A percentile compares a stretch with the other conserved stretches of the same genome.
Evolutionary conservation across 2,329 filamentous ascomycete genomes (phyloP).

Genomic region (Chalara sp.): DNA sequence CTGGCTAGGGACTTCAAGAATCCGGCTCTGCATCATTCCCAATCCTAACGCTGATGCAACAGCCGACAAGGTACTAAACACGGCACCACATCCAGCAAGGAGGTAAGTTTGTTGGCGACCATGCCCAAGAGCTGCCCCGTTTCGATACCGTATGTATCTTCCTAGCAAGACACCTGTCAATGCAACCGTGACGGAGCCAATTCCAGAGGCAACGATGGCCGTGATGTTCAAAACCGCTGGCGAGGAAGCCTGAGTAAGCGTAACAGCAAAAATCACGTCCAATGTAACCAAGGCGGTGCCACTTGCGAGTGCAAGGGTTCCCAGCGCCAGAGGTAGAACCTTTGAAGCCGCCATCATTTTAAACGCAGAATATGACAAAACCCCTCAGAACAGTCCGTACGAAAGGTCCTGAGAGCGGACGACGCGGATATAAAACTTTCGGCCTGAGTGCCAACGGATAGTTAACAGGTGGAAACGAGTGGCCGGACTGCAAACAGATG

Average conservation of each 20-base stretch:
- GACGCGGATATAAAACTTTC: too few species aligned
- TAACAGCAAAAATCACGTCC: conserved; percentile 23
- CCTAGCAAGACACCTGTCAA: conserved; percentile 19
- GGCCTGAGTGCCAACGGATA: too few species aligned
- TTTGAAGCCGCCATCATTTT: conserved; percentile 16
- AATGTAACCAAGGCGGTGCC: conserved; percentile 21
- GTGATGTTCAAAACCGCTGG: conserved; percentile 9
- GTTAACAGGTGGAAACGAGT: too few species aligned
- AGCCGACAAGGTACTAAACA: conserved; percentile 19
- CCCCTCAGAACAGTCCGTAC: too few species aligned
- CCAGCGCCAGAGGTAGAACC: conserved; percentile 19
- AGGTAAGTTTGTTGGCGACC: conserved; percentile 22
- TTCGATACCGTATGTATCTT: conserved; percentile 22
- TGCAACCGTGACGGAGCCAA: conserved; percentile 15
- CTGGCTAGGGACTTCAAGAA: conserved; percentile 13
- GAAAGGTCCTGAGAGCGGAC: too few species aligned
- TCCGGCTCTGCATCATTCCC: conserved; percentile 15
- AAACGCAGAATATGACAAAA: too few species aligned
- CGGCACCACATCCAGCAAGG: conserved; percentile 18
- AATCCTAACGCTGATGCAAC: conserved; percentile 20
- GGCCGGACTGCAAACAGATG: too few species aligned
- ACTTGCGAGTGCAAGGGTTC: conserved; percentile 22
- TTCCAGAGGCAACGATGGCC: conserved; percentile 21
- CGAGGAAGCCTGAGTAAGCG: conserved; percentile 12
- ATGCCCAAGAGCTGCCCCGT: conserved; percentile 19